phyloP scores from a whole-genome alignment of 2,329 filamentous ascomycete genomes.

The Sporothrix phasma region DNA sequence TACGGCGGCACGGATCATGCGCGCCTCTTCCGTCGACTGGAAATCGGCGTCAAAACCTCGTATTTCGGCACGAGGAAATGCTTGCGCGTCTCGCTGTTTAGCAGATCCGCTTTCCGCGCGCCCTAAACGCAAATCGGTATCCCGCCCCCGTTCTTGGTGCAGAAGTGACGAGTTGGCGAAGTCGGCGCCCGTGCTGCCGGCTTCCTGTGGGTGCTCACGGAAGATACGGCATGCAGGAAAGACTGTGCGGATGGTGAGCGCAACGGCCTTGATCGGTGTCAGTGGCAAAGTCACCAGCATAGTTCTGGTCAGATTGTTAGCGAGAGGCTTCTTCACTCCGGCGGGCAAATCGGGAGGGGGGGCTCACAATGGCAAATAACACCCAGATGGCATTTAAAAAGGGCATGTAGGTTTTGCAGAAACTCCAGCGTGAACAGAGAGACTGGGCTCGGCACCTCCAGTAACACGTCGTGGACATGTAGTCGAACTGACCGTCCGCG shows the following conservation, averaged over 20 bases:
- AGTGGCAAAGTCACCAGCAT: slow-evolving; percentile 79
- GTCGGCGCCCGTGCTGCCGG: slow-evolving; percentile 45
- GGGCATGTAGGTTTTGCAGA: slow-evolving; percentile 54
- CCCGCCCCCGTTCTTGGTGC: slow-evolving; percentile 52
- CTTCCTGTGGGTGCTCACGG: slow-evolving; percentile 58
- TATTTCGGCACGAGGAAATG: slow-evolving; percentile 62
- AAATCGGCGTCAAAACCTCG: slow-evolving; percentile 52
- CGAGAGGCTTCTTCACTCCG: background rate
- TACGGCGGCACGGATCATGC: slow-evolving; percentile 49
- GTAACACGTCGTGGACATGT: slow-evolving; percentile 98
- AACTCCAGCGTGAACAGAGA: slow-evolving; percentile 83
- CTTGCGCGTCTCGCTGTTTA: slow-evolving; percentile 60
- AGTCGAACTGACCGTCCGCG: slow-evolving; percentile 56
- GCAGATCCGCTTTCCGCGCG: slow-evolving; percentile 53
- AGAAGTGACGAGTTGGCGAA: slow-evolving; percentile 96
- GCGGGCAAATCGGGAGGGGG: background rate
- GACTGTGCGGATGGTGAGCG: slow-evolving; percentile 69
- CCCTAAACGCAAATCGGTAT: slow-evolving; percentile 45
- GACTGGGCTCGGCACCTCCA: slow-evolving; percentile 82
- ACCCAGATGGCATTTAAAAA: slow-evolving; percentile 70
- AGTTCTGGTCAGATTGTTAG: slow-evolving; percentile 53
- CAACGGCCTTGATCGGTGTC: slow-evolving; percentile 64
- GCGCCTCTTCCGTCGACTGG: slow-evolving; percentile 34
- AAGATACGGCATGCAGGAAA: slow-evolving; percentile 90
- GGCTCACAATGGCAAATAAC: slow-evolving; percentile 75